Evolutionary conservation across 2,329 filamentous ascomycete species (phyloP).

Genomic region (Aureobasidium sp.): DNA sequence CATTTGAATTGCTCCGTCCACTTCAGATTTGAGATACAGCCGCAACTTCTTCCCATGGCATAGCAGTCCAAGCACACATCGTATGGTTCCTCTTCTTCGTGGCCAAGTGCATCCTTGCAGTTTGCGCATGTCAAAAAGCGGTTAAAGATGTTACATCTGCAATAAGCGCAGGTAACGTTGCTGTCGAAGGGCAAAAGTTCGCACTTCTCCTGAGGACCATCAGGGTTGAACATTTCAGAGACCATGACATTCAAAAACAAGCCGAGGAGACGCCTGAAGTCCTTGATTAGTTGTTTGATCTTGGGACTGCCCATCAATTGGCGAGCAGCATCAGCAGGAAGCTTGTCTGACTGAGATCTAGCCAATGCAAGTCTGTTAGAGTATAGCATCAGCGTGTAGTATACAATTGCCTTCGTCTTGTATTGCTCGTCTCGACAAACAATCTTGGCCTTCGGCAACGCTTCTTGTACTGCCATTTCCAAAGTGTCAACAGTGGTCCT

Average conservation of each 20-base stretch:
- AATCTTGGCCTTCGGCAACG: slow-evolving; percentile 77
- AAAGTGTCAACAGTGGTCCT: slow-evolving; percentile 87
- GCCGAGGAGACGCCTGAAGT: slow-evolving; percentile 73
- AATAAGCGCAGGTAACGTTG: slow-evolving; percentile 92
- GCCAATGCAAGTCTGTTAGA: slow-evolving; percentile 52
- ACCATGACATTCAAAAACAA: slow-evolving; percentile 74
- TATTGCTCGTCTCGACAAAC: slow-evolving; percentile 98
- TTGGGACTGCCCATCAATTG: slow-evolving; percentile 38
- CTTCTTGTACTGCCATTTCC: slow-evolving; percentile 76
- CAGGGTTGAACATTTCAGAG: slow-evolving; percentile 75
- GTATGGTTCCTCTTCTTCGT: slow-evolving; percentile 73
- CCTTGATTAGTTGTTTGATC: slow-evolving; percentile 65
- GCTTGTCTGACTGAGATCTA: slow-evolving; percentile 40
- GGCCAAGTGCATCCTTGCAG: slow-evolving; percentile 62
- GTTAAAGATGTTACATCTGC: slow-evolving; percentile 94
- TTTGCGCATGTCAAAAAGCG: slow-evolving; percentile 86
- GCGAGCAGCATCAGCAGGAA: slow-evolving; percentile 28
- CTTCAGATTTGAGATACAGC: slow-evolving; percentile 72
- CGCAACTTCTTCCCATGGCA: slow-evolving; percentile 90
- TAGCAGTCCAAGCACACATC: slow-evolving; percentile 99
- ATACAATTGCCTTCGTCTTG: slow-evolving; percentile 95
- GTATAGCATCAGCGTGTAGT: slow-evolving; percentile 80
- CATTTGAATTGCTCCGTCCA: slow-evolving; percentile 95
- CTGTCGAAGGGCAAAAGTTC: slow-evolving; percentile 80
- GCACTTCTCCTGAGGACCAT: slow-evolving; percentile 56